Percentiles rank a stretch among this genome's conserved stretches.
These are phyloP conservation scores for Leccinum arenicola DNA, from an alignment of 768 basidiomycete species.

Conservation along the genomic window DNA sequence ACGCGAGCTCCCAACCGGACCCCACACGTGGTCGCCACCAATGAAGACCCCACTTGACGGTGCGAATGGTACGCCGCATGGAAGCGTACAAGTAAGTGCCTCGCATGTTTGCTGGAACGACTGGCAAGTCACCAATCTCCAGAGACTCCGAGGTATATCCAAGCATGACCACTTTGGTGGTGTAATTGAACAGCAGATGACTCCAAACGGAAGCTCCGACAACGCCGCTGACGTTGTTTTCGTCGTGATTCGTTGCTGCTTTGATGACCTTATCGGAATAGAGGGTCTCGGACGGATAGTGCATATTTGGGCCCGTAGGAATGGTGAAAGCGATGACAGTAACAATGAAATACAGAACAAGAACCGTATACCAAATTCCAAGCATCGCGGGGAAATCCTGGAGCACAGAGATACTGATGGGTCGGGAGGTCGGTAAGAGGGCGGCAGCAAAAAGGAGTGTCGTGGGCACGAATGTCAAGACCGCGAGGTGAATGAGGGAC, in stretches of 20 bases:
- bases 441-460: constrained; percentile 44
- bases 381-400: constrained; percentile 20
- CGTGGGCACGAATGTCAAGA: constrained; percentile 49
- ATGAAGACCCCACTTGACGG: constrained; percentile 48
- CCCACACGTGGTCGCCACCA: constrained; percentile 60
- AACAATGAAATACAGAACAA: constrained; percentile 48
- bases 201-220: constrained; percentile 45
- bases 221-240: constrained; percentile 70
- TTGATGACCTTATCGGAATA: constrained; percentile 71
- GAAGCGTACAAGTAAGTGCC: constrained; percentile 55
- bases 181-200: constrained; percentile 78
- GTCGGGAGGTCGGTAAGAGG: constrained; percentile 52
- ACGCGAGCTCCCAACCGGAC: constrained; percentile 62
- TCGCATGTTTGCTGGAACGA: constrained; percentile 74
- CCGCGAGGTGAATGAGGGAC: constrained; percentile 59
- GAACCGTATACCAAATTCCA: constrained; percentile 51
- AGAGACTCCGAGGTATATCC: constrained; percentile 71
- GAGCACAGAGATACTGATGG: constrained; percentile 31
- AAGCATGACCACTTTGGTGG: constrained; percentile 83
- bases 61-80: constrained; percentile 60
- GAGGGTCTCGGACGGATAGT: constrained; percentile 70
- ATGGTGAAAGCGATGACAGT: constrained; percentile 46
- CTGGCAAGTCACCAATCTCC: constrained; percentile 86
- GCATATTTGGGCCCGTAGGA: constrained; percentile 70
- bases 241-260: constrained; percentile 56